Percentiles rank a stretch among this genome's conserved stretches.
These are phyloP conservation scores for Cercophora scortea DNA, from an alignment of 495 filamentous ascomycete genomes.

Conservation along the genomic window DNA sequence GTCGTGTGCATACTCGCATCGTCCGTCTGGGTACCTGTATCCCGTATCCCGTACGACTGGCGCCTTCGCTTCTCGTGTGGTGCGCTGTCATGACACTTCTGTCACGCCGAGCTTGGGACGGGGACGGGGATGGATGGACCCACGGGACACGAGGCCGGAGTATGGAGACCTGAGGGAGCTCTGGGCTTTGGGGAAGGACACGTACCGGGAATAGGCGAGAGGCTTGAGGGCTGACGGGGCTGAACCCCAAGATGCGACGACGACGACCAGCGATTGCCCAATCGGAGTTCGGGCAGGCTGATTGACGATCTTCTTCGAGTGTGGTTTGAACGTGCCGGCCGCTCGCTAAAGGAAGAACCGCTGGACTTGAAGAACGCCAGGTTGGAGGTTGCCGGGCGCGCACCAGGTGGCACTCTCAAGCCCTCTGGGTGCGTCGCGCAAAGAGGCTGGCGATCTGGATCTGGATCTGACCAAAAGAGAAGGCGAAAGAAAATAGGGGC, in stretches of 20 bases:
- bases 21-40: too few species aligned
- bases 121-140: not conserved
- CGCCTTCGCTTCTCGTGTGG: too few species aligned
- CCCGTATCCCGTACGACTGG: too few species aligned
- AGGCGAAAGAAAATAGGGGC: not conserved
- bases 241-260: conserved; percentile 28
- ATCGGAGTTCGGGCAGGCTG: conserved; percentile 19
- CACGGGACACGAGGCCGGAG: conserved; percentile 7
- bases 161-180: not conserved
- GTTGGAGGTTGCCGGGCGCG: conserved; percentile 9
- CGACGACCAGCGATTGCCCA: conserved; percentile 20
- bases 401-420: conserved; percentile 18
- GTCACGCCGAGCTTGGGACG: too few species aligned
- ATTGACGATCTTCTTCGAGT: conserved; percentile 31
- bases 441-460: not conserved
- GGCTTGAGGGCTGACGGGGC: conserved; percentile 28
- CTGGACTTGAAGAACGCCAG: conserved; percentile 32
- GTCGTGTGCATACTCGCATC: not conserved
- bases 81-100: too few species aligned
- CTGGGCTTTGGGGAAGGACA: conserved; percentile 5
- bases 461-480: too few species aligned
- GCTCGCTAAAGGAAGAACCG: conserved; percentile 36
- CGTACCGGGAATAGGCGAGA: conserved; percentile 38
- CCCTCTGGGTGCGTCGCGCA: conserved; percentile 6
- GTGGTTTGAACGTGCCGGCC: conserved; percentile 30